Conservation (phyloP, 176 grass and related monocot species). For the Cenchrus americanus region DNA sequence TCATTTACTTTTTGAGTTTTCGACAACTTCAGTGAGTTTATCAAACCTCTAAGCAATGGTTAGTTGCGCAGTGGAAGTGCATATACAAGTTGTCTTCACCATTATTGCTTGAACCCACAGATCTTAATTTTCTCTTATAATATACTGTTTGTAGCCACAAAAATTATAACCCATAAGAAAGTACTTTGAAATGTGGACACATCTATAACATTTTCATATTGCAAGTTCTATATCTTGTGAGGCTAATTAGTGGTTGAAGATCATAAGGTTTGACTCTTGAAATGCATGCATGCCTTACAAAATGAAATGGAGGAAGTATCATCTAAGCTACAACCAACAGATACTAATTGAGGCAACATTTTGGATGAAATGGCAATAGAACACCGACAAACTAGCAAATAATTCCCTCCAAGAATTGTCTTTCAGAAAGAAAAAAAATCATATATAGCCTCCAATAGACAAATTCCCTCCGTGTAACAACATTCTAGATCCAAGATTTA, state of each 20-base stretch:
- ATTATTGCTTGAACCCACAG: not conserved
- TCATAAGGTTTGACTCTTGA: not conserved
- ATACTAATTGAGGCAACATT: not conserved
- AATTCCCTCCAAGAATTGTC: not conserved
- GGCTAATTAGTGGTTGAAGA: not conserved
- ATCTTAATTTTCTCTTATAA: not conserved
- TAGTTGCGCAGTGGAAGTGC: not conserved
- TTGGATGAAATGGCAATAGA: not conserved
- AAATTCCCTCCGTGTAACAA: not conserved
- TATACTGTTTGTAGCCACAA: not conserved
- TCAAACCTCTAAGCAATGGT: constrained; percentile 21
- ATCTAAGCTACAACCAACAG: not conserved
- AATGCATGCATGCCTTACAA: not conserved
- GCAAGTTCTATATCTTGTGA: not conserved
- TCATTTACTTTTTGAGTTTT: constrained; percentile 19
- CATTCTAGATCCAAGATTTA: constrained; percentile 10
- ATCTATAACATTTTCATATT: not conserved
- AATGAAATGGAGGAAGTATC: not conserved
- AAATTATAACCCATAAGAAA: not conserved
- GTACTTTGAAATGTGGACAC: not conserved
- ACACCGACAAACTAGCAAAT: not conserved
- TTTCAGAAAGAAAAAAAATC: not conserved
- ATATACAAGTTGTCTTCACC: constrained; percentile 14
- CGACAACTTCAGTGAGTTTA: constrained; percentile 12
- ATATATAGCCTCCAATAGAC: not conserved